Conservation (phyloP, 768 basidiomycete genomes). For the Russula griseocarnosa region DNA sequence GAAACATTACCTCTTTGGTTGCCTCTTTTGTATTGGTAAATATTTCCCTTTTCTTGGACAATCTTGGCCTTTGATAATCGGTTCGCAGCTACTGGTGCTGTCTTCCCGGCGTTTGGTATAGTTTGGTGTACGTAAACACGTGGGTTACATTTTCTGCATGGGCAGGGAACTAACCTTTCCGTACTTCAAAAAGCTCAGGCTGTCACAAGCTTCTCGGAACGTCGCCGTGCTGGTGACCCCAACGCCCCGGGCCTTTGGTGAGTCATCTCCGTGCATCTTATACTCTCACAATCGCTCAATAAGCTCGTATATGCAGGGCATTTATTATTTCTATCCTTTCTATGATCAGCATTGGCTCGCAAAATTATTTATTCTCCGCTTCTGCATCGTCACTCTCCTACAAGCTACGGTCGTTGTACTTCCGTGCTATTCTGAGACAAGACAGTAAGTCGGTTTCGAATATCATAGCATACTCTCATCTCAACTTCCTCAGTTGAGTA, state of each 20-base stretch:
- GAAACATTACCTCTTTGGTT: slow-evolving; percentile 54
- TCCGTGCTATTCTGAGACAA: slow-evolving; percentile 77
- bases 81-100: slow-evolving; percentile 46
- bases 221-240: slow-evolving; percentile 54
- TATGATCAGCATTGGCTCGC: slow-evolving; percentile 50
- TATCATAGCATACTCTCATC: too few relatives aligned
- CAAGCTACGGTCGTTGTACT: slow-evolving; percentile 63
- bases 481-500: slow-evolving; percentile 58
- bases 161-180: background rate
- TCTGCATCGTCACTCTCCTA: slow-evolving; percentile 64
- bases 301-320: slow-evolving; percentile 43
- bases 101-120: slow-evolving; percentile 68
- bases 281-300: background rate
- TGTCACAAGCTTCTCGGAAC: slow-evolving; percentile 51
- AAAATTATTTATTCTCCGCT: slow-evolving; percentile 61
- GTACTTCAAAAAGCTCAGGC: slow-evolving; percentile 41
- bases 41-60: background rate
- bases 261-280: slow-evolving; percentile 26
- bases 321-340: slow-evolving; percentile 72
- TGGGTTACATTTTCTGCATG: too few relatives aligned
- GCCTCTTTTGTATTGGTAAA: slow-evolving; percentile 41
- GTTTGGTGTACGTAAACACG: slow-evolving; percentile 46
- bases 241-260: slow-evolving; percentile 64
- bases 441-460: slow-evolving; percentile 50
- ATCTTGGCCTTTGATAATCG: background rate